These are phyloP conservation scores for Talaromyces adpressus DNA, from an alignment of 495 filamentous ascomycete genomes.

Conservation along the genomic window DNA sequence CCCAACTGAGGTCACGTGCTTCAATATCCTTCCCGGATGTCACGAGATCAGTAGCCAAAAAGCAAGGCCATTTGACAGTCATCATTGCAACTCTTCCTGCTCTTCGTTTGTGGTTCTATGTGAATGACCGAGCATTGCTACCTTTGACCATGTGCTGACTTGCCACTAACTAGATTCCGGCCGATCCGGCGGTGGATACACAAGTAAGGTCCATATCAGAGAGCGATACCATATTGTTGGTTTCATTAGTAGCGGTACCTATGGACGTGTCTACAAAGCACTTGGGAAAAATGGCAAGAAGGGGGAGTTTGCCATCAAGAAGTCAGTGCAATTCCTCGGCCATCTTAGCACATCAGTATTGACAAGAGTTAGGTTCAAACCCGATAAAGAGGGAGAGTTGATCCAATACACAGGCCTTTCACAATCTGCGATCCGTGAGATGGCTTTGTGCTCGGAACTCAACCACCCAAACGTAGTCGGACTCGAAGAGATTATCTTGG, in stretches of 20 bases:
- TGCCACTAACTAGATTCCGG: constrained; percentile 24
- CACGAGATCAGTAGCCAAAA: background rate
- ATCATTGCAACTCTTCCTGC: background rate
- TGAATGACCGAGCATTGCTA: background rate
- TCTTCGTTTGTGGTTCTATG: background rate
- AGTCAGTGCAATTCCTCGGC: constrained; percentile 35
- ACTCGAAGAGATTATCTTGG: constrained; percentile 90
- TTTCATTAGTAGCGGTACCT: constrained; percentile 98
- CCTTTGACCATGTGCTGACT: background rate
- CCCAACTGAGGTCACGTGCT: constrained; percentile 6
- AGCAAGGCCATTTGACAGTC: background rate
- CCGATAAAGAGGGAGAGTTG: constrained; percentile 94
- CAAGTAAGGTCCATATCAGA: constrained; percentile 79
- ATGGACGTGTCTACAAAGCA: constrained; percentile 97
- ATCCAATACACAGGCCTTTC: constrained; percentile 96
- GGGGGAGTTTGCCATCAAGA: constrained; percentile 92
- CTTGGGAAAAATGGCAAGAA: constrained; percentile 66
- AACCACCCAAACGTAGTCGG: constrained; percentile 85
- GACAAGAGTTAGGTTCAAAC: constrained; percentile 68
- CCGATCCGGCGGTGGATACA: constrained; percentile 48
- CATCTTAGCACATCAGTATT: background rate
- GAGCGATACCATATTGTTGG: constrained; percentile 94
- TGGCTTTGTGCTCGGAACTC: constrained; percentile 95
- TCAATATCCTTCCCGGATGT: background rate
- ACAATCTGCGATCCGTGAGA: constrained; percentile 93